These are phyloP conservation scores for Penicillium crustosum DNA, from an alignment of 2,329 filamentous ascomycete species.

Conservation along the genomic window DNA sequence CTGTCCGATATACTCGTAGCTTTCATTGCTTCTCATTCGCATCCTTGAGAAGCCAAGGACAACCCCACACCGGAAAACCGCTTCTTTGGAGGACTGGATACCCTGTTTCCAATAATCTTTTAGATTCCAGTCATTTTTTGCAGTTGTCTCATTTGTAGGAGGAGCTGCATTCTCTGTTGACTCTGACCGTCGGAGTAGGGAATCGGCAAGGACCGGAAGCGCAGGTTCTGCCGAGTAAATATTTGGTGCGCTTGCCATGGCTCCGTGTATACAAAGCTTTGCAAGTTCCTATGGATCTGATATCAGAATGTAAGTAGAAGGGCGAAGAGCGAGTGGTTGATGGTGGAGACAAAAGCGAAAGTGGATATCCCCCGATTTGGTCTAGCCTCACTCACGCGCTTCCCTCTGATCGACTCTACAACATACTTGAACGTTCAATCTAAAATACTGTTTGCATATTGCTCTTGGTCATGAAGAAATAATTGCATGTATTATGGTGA, in stretches of 20 bases:
- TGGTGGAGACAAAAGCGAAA: background rate
- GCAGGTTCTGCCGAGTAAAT: slow-evolving; percentile 34
- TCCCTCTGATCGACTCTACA: background rate
- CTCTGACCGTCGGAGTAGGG: slow-evolving; percentile 22
- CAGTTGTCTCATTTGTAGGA: background rate
- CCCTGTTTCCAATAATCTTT: slow-evolving; percentile 24
- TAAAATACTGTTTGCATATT: background rate
- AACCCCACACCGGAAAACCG: slow-evolving; percentile 31
- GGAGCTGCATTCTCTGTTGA: background rate
- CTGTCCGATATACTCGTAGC: slow-evolving; percentile 33
- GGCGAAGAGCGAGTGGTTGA: background rate
- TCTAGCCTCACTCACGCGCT: background rate
- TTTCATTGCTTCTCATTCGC: slow-evolving; percentile 22
- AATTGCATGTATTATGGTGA: background rate
- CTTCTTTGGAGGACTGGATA: slow-evolving; percentile 11
- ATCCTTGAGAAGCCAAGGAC: slow-evolving; percentile 37
- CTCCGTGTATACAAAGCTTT: background rate
- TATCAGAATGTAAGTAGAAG: background rate
- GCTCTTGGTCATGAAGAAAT: background rate
- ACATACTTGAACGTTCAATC: background rate
- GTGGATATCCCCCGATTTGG: background rate
- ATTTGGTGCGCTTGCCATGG: slow-evolving; percentile 20
- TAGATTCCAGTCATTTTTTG: slow-evolving; percentile 29
- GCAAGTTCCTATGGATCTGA: background rate
- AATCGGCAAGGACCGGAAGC: slow-evolving; percentile 33